A percentile compares a stretch with the other conserved stretches of the same genome.
Evolutionary conservation across 148 eudicot species (phyloP).

Genomic region (Fagopyrum tataricum): DNA sequence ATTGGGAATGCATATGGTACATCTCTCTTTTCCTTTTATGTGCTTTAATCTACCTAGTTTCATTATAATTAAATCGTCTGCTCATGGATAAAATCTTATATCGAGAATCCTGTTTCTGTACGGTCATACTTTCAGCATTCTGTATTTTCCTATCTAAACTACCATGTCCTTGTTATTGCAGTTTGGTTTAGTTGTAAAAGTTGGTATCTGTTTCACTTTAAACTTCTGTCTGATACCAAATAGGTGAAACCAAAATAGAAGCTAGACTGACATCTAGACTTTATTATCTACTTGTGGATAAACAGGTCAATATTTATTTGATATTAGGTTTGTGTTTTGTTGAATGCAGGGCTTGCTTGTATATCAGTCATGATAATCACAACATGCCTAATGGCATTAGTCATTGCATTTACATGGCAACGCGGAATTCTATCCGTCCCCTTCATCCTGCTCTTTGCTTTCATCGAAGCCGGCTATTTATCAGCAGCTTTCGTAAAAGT

Average conservation of each 20-base stretch:
- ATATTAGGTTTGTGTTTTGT: no score
- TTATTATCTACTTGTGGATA: no score
- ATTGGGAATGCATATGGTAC: conserved; percentile 98
- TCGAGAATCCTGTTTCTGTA: background rate
- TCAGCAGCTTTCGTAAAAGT: conserved; percentile 72
- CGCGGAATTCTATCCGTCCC: conserved; percentile 39
- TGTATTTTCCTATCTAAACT: background rate
- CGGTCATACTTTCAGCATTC: background rate
- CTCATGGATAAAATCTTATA: background rate
- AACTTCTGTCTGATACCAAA: background rate
- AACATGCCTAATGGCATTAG: conserved; percentile 76
- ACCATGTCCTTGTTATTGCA: background rate
- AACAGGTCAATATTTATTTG: no score
- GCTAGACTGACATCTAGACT: no score
- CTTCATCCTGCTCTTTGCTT: conserved; percentile 63
- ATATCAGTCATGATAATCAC: conserved; percentile 88
- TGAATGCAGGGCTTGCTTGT: conserved; percentile 75
- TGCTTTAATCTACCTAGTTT: background rate
- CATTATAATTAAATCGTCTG: background rate
- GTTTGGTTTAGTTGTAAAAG: background rate
- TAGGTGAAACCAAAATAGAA: conserved; percentile 1
- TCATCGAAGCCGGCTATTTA: conserved; percentile 61
- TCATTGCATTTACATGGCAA: conserved; percentile 71
- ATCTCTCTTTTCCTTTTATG: conserved; percentile 18
- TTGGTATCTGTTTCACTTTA: background rate